Conservation (phyloP, 805 yeast species). For the Candida chauliodis region DNA sequence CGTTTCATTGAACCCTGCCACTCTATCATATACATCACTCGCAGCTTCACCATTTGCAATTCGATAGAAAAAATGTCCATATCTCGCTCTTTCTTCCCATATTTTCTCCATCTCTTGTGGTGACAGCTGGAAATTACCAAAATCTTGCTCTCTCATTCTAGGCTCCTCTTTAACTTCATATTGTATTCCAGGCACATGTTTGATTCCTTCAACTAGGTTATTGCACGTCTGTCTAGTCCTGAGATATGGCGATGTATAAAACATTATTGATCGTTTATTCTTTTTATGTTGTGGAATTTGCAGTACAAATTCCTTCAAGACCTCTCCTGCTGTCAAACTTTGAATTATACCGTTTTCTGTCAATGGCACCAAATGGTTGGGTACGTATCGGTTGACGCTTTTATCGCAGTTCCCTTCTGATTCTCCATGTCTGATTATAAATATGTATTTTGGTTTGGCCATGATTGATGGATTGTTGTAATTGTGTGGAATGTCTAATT, state of each 20-base stretch:
- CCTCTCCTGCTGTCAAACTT: constrained; percentile 57
- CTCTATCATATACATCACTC: constrained; percentile 90
- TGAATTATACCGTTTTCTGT: constrained; percentile 69
- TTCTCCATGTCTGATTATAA: constrained; percentile 88
- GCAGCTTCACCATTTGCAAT: constrained; percentile 95
- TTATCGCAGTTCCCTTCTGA: constrained; percentile 89
- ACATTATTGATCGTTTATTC: constrained; percentile 46
- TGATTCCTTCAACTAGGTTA: constrained; percentile 58
- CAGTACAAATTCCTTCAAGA: constrained; percentile 37
- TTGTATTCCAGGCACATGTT: constrained; percentile 37
- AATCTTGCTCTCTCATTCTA: constrained; percentile 89
- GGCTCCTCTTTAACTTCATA: constrained; percentile 80
- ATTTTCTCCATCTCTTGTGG: constrained; percentile 74
- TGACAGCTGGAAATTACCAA: constrained; percentile 85
- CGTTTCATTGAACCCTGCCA: constrained; percentile 86
- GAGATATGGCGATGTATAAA: constrained; percentile 83
- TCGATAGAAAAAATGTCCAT: constrained; percentile 77
- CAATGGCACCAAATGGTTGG: constrained; percentile 76
- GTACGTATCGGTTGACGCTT: constrained; percentile 67
- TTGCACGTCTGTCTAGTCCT: constrained; percentile 83
- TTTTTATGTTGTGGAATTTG: constrained; percentile 16
- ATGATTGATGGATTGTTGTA: background rate
- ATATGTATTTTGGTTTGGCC: constrained; percentile 42
- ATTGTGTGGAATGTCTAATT: background rate
- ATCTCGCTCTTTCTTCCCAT: constrained; percentile 80